Percentiles rank a stretch among this genome's conserved stretches.
These are phyloP conservation scores for Isatis tinctoria DNA, from an alignment of 345 rosid genomes.

Conservation along the genomic window DNA sequence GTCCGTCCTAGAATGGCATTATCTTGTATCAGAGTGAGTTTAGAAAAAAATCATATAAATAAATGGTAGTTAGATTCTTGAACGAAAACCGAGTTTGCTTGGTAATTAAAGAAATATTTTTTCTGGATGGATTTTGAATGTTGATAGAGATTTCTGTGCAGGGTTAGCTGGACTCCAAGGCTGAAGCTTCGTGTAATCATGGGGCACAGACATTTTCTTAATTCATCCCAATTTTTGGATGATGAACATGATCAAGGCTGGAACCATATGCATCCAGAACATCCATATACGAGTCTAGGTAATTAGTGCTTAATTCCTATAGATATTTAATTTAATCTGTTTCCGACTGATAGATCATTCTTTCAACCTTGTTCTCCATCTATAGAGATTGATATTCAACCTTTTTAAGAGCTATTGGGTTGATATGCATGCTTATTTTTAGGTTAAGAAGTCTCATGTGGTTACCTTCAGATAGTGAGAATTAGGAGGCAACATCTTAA, in stretches of 20 bases:
- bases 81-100: neutral
- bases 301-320: constrained; percentile 9
- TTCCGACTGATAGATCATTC: neutral
- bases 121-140: constrained; percentile 9
- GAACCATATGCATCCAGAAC: constrained; percentile 61
- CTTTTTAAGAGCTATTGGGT: constrained; percentile 9
- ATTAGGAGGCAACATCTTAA: neutral
- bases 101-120: neutral
- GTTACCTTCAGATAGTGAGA: constrained; percentile 4
- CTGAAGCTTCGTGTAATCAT: constrained; percentile 30
- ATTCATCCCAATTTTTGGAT: constrained; percentile 50
- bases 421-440: constrained; percentile 11
- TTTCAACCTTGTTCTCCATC: neutral
- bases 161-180: constrained; percentile 33
- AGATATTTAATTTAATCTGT: neutral
- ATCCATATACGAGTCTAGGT: constrained; percentile 51
- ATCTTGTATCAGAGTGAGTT: neutral
- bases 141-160: constrained; percentile 30
- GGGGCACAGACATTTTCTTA: constrained; percentile 66
- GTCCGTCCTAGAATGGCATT: neutral
- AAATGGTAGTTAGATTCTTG: neutral
- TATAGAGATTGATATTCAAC: neutral
- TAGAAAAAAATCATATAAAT: neutral
- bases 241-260: constrained; percentile 61
- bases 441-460: neutral